Conservation (phyloP, 805 yeast species). For the Sugiyamaella americana region DNA sequence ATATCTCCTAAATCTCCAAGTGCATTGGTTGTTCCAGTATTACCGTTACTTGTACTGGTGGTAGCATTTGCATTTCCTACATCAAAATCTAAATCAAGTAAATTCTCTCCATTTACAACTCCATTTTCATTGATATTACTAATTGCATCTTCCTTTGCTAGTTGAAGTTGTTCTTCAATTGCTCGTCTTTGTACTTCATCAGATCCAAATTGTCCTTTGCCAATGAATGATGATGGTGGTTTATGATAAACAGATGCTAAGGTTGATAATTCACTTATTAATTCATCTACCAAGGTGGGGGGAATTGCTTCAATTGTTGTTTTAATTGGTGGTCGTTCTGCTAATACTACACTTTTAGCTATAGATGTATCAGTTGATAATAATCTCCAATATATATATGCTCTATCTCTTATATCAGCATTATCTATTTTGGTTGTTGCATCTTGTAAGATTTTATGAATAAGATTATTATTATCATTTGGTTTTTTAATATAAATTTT, state of each 20-base stretch:
- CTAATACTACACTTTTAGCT: conserved; percentile 54
- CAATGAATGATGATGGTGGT: conserved; percentile 63
- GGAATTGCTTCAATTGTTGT: conserved; percentile 69
- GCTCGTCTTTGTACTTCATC: conserved; percentile 41
- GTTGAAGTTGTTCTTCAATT: conserved; percentile 68
- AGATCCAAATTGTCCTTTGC: conserved; percentile 37
- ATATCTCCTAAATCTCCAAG: conserved; percentile 73
- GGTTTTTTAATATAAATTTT: conserved; percentile 64
- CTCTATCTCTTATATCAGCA: conserved; percentile 85
- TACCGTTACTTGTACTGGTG: conserved; percentile 16
- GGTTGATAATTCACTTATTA: conserved; percentile 72
- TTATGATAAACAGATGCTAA: conserved; percentile 85
- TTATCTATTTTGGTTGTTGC: conserved; percentile 74
- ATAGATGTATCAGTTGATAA: conserved; percentile 75
- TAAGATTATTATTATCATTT: conserved; percentile 53
- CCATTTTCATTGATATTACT: conserved; percentile 31
- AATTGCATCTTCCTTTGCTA: conserved; percentile 67
- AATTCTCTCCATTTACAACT: conserved; percentile 64
- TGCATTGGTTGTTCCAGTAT: conserved; percentile 28
- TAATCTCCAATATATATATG: conserved; percentile 81
- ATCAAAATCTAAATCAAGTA: conserved; percentile 73
- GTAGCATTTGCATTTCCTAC: background rate
- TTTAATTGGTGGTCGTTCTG: conserved; percentile 63
- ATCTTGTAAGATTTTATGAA: conserved; percentile 67
- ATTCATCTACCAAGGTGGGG: conserved; percentile 57